phyloP scores from a whole-genome alignment of 75 land plant species.

The Cryptomeria japonica region DNA sequence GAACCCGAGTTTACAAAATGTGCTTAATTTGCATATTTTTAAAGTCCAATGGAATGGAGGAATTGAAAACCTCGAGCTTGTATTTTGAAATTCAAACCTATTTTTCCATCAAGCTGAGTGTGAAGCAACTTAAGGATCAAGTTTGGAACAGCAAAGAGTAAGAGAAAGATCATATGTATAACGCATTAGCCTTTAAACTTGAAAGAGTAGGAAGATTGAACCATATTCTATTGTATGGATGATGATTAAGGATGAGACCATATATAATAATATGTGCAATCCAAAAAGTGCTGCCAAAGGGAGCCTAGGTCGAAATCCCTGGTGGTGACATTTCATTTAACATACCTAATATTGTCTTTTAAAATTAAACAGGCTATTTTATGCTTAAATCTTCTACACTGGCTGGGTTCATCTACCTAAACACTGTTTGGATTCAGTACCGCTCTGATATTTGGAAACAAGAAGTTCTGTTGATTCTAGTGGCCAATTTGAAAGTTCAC shows the following conservation, averaged over 20 bases:
- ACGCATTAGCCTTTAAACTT: not conserved
- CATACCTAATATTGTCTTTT: not conserved
- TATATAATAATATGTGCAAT: not conserved
- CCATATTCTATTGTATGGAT: no score
- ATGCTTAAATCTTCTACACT: not conserved
- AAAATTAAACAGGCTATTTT: not conserved
- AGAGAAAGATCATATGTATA: not conserved
- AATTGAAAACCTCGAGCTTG: no score
- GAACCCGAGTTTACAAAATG: not conserved
- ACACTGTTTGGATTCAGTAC: no score
- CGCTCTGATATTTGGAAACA: no score
- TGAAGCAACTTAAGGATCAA: not conserved
- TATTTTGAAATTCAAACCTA: no score
- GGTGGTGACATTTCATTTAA: not conserved
- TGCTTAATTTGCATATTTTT: not conserved
- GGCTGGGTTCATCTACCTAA: not conserved
- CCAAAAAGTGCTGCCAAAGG: not conserved
- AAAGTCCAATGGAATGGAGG: no score
- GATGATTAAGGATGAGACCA: not conserved
- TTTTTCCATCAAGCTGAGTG: not conserved
- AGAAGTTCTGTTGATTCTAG: no score
- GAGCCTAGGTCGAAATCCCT: not conserved
- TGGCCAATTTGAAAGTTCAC: no score
- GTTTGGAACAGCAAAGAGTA: not conserved
- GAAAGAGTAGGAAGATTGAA: not conserved